A percentile compares a stretch with the other conserved stretches of the same genome.
phyloP scores from a whole-genome alignment of 208 protist genomes.

The Trypanosoma caninum region DNA sequence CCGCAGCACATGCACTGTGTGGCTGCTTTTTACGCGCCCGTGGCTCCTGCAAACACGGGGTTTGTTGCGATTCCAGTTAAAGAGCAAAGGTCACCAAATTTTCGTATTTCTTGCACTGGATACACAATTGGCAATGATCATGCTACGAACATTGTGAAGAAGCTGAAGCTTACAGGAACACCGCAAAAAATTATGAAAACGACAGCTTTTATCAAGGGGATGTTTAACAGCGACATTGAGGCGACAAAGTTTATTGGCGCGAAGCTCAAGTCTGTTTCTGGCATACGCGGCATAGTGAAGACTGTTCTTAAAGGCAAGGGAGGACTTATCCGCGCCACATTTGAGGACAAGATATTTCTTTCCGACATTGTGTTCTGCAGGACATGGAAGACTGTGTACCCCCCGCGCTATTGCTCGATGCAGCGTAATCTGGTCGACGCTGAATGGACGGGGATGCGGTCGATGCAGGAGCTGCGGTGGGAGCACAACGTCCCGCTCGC shows the following conservation, averaged over 20 bases:
- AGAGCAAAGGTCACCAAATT: slow-evolving; percentile 60
- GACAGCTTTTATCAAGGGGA: slow-evolving; percentile 97
- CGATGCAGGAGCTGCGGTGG: slow-evolving; percentile 84
- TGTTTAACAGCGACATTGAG: slow-evolving; percentile 94
- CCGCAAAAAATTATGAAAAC: slow-evolving; percentile 98
- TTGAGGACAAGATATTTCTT: slow-evolving; percentile 99
- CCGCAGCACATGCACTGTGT: slow-evolving; percentile 99
- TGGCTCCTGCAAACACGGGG: slow-evolving; percentile 95
- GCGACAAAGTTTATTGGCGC: slow-evolving; percentile 99
- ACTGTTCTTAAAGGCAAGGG: slow-evolving; percentile 90
- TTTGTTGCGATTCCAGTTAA: slow-evolving; percentile 92
- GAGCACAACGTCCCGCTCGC: slow-evolving; percentile 59
- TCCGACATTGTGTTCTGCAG: slow-evolving; percentile 99
- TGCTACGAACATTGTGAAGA: slow-evolving; percentile 97
- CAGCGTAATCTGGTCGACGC: slow-evolving; percentile 89
- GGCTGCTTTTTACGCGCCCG: slow-evolving; percentile 97
- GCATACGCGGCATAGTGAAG: slow-evolving; percentile 99
- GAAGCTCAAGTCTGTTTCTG: slow-evolving; percentile 96
- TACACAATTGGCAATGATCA: slow-evolving; percentile 97
- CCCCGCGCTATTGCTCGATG: slow-evolving; percentile 96
- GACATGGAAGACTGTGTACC: slow-evolving; percentile 96
- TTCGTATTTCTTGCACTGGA: slow-evolving; percentile 95
- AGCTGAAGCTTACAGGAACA: slow-evolving; percentile 98
- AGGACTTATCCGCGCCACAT: slow-evolving; percentile 97
- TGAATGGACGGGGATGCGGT: slow-evolving; percentile 81